Evolutionary conservation across 768 basidiomycete species (phyloP), one percentile per base, ranked within the genome.

Genomic region (Rhodotorula diobovata): DNA sequence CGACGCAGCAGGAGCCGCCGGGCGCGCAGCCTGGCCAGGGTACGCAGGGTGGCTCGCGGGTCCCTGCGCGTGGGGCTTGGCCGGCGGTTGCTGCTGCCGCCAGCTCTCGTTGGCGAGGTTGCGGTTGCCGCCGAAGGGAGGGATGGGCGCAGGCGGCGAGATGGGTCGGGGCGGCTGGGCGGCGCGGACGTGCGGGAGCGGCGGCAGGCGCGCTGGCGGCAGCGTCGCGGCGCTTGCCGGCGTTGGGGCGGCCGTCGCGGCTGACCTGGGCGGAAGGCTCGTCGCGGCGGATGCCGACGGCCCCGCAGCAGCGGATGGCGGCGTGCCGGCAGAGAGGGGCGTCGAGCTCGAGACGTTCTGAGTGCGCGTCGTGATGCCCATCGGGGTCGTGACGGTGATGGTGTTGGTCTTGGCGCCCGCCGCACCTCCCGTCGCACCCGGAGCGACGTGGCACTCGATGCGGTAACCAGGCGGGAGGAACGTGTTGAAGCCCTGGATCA

Each of bases 401-500:
- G 77, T 68, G 67, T 72, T 72, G 70, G 68, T 66, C 35, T 63
- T 68, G 35, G 57, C 68, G 28, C 35, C 58, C 6, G 39, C 58
- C 3, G 56, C 41, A 2, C 64, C 72, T 43, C 43, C 51, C 0
- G 63, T 20, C 32, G 56, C 61, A 20, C 53, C 55, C 1, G 67
- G 56, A 0, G 67, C 71, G 67, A 70, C 65, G 50, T 72, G 72
- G 66, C 83, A 83, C 73, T 95, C 92, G 80, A 99, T 97, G 56
- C 90, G 88, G 79, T 97, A 99, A 23, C 95, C 95, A 28, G 86
- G 85, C 4, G 95, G 94, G 16, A 97, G 85, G 81, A 98, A 97
- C 0, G 94, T 97, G 82, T 97, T 97, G 85, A 97, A 97, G 21
- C 95, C 94, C 81, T 96, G 92, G 54, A 99, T 96, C 70, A 99